Percentiles rank a stretch among this genome's conserved stretches.
These are phyloP conservation scores for Aspergillus kassunensis DNA, from an alignment of 495 filamentous ascomycete genomes.

Conservation along the genomic window DNA sequence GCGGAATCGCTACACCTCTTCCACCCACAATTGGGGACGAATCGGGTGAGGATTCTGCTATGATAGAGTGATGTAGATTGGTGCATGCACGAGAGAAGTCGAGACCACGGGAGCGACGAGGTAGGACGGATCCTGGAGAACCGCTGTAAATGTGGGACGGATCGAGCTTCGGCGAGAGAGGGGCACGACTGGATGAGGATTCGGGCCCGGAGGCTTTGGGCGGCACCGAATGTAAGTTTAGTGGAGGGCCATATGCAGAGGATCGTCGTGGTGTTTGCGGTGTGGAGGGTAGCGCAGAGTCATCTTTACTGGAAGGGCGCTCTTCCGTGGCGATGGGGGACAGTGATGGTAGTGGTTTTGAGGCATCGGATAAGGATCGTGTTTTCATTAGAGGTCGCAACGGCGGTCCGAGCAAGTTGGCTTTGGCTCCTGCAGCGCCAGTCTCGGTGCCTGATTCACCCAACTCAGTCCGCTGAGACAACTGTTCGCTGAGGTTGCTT, in stretches of 20 bases:
- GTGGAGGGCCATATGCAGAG: constrained; percentile 61
- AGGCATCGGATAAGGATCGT: constrained; percentile 44
- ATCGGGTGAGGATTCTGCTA: constrained; percentile 89
- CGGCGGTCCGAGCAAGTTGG: constrained; percentile 17
- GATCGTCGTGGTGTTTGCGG: constrained; percentile 65
- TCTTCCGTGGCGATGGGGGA: constrained; percentile 27
- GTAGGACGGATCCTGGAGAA: constrained; percentile 77
- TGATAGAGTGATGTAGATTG: constrained; percentile 90
- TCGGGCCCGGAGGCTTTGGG: constrained; percentile 50
- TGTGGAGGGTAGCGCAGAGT: constrained; percentile 58
- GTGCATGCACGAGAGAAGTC: constrained; percentile 94
- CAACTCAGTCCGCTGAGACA: constrained; percentile 26
- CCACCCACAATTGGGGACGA: constrained; percentile 84
- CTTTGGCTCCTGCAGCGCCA: constrained; percentile 12
- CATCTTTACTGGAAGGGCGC: constrained; percentile 65
- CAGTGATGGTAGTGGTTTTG: constrained; percentile 27
- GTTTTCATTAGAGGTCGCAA: constrained; percentile 33
- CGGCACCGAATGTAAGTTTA: constrained; percentile 58
- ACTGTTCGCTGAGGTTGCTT: constrained; percentile 42
- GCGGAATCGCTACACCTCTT: constrained; percentile 74
- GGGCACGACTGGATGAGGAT: constrained; percentile 58
- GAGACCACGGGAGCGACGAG: constrained; percentile 77
- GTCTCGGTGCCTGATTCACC: constrained; percentile 13
- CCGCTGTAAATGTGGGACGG: constrained; percentile 71
- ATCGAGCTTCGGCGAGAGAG: constrained; percentile 83